Base-by-base conservation (phyloP, 2,329 filamentous ascomycete genomes). In the Pseudocercospora crystallina region DNA sequence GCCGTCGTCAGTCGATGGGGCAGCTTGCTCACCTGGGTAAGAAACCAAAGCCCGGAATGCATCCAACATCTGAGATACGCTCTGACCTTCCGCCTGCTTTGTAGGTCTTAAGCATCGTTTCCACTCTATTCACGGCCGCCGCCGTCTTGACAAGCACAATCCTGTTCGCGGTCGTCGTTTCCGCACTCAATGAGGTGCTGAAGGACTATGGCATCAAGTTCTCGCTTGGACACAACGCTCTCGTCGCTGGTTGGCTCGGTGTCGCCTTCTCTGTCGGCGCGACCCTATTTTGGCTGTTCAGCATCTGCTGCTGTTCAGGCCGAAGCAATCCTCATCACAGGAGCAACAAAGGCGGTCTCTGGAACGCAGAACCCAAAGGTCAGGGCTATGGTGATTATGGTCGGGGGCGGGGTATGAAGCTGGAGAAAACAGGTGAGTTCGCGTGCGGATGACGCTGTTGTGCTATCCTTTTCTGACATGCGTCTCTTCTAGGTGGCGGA, bases 251-350 rank as follows among this genome's bases (percentile, higher is more conserved):
- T 62, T 96, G 91, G 89, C 77, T 97, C 53, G 85, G 85, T 37
- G 85, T 86, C 34, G 87, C 82, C 26, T 90, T 95, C 67, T 85
- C 86, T 55, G 68, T 94, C 31, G 88, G 71, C 36, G 86, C 87
- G 7, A 83, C 82, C 58, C 73, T 96, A 67, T 96, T 97, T 85
- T 97, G 94, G 92, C 75, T 91, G 66, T 83, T 95, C 70, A 89
- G 85, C 71, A 81, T 87, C 65, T 97, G 92, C 85, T 97, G 91
- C 83, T 96, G 91, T 79, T 84, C 81, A 61, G 89, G 89, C 40
- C 77, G 79, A 61, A 77, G 73, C 47, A 73, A 75, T 26, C 76
- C 75, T 46, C 68, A 73, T 64, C 73, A 73, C 57, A 59, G 68
- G 54, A 67, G 66, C 46, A 73, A 75, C 54, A 65, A 66, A 36